Base-by-base conservation (phyloP, 192 early-diverging fungal species). In the Allomyces javanicus region DNA sequence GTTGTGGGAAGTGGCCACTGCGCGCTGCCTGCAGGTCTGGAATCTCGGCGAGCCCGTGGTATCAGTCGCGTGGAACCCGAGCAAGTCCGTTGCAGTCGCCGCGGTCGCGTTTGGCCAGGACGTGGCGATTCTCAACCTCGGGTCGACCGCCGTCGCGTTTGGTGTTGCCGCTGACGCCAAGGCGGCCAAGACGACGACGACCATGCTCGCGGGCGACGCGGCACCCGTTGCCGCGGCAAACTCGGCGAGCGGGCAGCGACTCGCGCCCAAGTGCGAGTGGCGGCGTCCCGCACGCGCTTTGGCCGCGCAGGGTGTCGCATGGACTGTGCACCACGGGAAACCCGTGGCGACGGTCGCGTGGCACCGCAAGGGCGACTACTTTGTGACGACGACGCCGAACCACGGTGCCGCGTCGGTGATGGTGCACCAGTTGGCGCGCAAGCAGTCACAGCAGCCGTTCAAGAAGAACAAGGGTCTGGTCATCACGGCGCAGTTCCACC, bases 281-380 rank as follows among this genome's bases (percentile, higher is more conserved):
- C 69, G 24, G 64, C 72, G 64, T 67, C 75, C 17, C 44, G 10
- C n/a, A 6, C 24, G 61, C 24, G 55, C 10, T 74, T 73, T 44
- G 72, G 68, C 69, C 10, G 21, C 69, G 19, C 74, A 74, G 3
- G 65, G 26, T 25, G 33, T 40, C 33, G 65, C 27, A 17, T 27
- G 44, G 65, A 65, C 65, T 45, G 64, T 87, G 22, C 63, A 75
- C 23, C 81, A 85, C 72, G 71, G 70, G 67, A 75, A 81, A 67
- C 72, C 77, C 12, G 87, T 93, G 40, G 93, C 87, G 67, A 81
- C 85, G 65, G 74, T 99, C 58, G 79, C 80, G 25, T 99, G 96
- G 96, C 96, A 99, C 75, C 79, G 89, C 64, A 93, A 89, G 72
- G 96, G 96, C 66, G 92, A 99, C 76, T 97, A 99, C 75, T 85